Evolutionary conservation across 2,329 filamentous ascomycete genomes (phyloP).

Genomic region (Sarocladium oryzae): DNA sequence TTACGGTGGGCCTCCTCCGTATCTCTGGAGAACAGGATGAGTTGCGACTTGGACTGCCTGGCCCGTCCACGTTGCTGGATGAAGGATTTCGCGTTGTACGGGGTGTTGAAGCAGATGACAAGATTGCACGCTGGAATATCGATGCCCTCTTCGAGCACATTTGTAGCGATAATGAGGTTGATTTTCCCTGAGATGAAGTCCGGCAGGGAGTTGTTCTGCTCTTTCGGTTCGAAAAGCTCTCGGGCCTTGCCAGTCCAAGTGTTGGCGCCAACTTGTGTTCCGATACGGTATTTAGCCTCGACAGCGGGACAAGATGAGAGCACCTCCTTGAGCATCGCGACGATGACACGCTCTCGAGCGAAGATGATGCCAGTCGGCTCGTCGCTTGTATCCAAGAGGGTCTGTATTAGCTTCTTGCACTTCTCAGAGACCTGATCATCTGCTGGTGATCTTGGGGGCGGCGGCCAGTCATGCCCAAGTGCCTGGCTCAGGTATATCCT

Average conservation of each 20-base stretch:
- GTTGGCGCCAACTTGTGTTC: slow-evolving; percentile 50
- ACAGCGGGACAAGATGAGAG: slow-evolving; percentile 45
- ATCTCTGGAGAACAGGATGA: slow-evolving; percentile 39
- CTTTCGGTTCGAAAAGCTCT: slow-evolving; percentile 32
- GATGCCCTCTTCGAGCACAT: slow-evolving; percentile 61
- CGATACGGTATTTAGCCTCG: slow-evolving; percentile 40
- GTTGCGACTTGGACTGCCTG: slow-evolving; percentile 41
- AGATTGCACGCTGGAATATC: slow-evolving; percentile 60
- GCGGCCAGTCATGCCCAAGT: slow-evolving; percentile 31
- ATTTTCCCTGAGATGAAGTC: slow-evolving; percentile 48
- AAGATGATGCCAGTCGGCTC: slow-evolving; percentile 58
- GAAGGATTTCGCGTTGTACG: slow-evolving; percentile 46
- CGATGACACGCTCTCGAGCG: slow-evolving; percentile 55
- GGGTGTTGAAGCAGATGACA: slow-evolving; percentile 50
- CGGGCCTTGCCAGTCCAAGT: slow-evolving; percentile 26
- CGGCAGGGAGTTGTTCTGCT: slow-evolving; percentile 17
- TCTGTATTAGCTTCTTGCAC: slow-evolving; percentile 42
- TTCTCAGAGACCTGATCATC: slow-evolving; percentile 49
- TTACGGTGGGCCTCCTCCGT: slow-evolving; percentile 25
- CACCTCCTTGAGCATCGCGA: slow-evolving; percentile 52
- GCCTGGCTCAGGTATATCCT: slow-evolving; percentile 47
- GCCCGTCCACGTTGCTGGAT: slow-evolving; percentile 52
- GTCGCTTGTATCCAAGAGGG: slow-evolving; percentile 38
- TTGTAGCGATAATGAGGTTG: slow-evolving; percentile 56
- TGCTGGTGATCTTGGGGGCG: slow-evolving; percentile 13